Evolutionary conservation across 192 early-diverging fungal genomes (phyloP).

Genomic region (Jimgerdemannia flammicorona): DNA sequence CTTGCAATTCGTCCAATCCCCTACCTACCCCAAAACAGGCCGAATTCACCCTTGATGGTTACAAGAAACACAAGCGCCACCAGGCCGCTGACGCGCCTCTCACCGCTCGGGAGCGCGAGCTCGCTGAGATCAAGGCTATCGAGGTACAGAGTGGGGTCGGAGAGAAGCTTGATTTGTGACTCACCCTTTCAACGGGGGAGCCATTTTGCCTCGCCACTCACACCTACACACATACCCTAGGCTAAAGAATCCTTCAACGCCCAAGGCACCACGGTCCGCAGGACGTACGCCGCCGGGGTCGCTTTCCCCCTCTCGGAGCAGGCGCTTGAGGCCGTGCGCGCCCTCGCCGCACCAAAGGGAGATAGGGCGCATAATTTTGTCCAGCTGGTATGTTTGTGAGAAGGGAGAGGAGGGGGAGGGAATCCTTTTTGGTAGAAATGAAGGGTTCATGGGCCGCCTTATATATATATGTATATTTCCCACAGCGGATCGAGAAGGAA

Average conservation of each 20-base stretch:
- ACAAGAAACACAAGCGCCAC: constrained; percentile 55
- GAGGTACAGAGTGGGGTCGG: constrained; percentile 40
- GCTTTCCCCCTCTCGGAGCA: constrained; percentile 57
- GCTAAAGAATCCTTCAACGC: constrained; percentile 40
- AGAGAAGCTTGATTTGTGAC: background rate
- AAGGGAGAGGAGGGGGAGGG: too few relatives aligned
- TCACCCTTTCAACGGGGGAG: background rate
- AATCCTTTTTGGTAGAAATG: too few relatives aligned
- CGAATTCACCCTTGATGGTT: constrained; percentile 66
- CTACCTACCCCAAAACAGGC: constrained; percentile 16
- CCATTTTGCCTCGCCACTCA: background rate
- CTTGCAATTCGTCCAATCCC: background rate
- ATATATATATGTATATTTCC: too few relatives aligned
- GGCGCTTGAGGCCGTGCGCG: constrained; percentile 55
- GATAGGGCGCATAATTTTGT: constrained; percentile 57
- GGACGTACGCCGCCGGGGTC: constrained; percentile 63
- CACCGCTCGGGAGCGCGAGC: constrained; percentile 82
- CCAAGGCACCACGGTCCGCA: constrained; percentile 55
- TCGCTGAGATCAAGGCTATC: constrained; percentile 56
- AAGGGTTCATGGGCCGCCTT: too few relatives aligned
- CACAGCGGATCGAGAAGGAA: constrained; percentile 9
- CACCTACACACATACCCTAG: constrained; percentile 4
- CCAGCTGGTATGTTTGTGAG: constrained; percentile 35
- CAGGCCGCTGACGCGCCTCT: constrained; percentile 70
- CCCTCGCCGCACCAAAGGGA: constrained; percentile 36